Conservation (phyloP, 2,329 filamentous ascomycete species). For the Neospermospora avenae region DNA sequence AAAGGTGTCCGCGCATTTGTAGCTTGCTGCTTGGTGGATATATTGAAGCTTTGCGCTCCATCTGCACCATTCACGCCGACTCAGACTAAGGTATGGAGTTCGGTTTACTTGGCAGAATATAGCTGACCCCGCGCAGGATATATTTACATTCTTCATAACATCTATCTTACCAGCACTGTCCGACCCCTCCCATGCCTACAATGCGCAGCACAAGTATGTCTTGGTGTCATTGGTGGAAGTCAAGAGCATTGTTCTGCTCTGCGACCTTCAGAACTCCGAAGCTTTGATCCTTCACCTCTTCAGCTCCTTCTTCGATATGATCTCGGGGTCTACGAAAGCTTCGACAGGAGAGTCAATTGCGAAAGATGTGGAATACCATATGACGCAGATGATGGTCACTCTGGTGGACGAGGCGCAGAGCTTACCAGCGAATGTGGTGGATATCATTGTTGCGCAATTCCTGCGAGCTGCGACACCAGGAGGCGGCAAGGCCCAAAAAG, state of each 20-base stretch:
- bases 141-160: conserved; percentile 85
- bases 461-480: conserved; percentile 76
- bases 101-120: not conserved
- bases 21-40: conserved; percentile 86
- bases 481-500: conserved; percentile 48
- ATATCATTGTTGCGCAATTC: conserved; percentile 94
- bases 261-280: conserved; percentile 81
- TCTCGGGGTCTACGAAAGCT: conserved; percentile 73
- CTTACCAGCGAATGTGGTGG: conserved; percentile 78
- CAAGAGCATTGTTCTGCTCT: conserved; percentile 89
- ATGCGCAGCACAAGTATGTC: conserved; percentile 89
- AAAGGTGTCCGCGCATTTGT: conserved; percentile 87
- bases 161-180: conserved; percentile 81
- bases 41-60: conserved; percentile 87
- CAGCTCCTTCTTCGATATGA: conserved; percentile 85
- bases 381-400: conserved; percentile 80
- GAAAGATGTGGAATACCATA: conserved; percentile 90
- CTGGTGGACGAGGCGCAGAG: conserved; percentile 81
- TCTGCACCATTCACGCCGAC: conserved; percentile 89
- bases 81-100: conserved; percentile 73
- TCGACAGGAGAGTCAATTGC: conserved; percentile 77
- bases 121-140: conserved; percentile 58
- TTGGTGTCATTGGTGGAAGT: conserved; percentile 85
- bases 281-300: conserved; percentile 79
- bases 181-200: conserved; percentile 85